phyloP scores from a whole-genome alignment of 352 stramenopile genomes.

The Phytophthora chlamydospora region DNA sequence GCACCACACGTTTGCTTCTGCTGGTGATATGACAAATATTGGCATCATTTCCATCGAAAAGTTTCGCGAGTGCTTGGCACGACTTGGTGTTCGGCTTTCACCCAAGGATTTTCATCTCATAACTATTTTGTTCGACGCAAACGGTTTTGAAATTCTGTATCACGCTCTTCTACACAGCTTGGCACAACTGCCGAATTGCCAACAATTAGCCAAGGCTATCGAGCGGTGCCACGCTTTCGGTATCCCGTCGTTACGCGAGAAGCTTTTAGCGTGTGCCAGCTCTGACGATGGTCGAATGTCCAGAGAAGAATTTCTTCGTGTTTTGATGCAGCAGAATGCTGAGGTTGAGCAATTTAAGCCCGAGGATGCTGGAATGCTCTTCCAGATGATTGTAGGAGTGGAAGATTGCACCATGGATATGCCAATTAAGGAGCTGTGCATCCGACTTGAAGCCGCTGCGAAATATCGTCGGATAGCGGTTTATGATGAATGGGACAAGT shows the following conservation, averaged over 20 bases:
- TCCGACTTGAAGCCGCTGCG: slow-evolving; percentile 39
- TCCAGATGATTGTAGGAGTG: slow-evolving; percentile 34
- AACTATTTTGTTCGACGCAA: slow-evolving; percentile 56
- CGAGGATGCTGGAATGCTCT: slow-evolving; percentile 44
- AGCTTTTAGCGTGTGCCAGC: slow-evolving; percentile 40
- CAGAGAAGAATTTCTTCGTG: slow-evolving; percentile 45
- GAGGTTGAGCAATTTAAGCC: slow-evolving; percentile 43
- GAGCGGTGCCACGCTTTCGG: slow-evolving; percentile 47
- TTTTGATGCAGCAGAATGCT: slow-evolving; percentile 38
- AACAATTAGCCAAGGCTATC: slow-evolving; percentile 34
- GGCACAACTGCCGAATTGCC: slow-evolving; percentile 28
- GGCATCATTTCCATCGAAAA: slow-evolving; percentile 49
- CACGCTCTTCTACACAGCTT: slow-evolving; percentile 50
- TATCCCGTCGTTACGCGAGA: slow-evolving; percentile 45
- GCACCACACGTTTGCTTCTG: slow-evolving; percentile 40
- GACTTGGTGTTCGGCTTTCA: slow-evolving; percentile 42
- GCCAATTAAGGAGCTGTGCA: slow-evolving; percentile 42
- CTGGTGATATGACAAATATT: slow-evolving; percentile 56
- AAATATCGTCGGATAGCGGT: slow-evolving; percentile 11
- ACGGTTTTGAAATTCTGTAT: slow-evolving; percentile 59
- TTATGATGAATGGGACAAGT: slow-evolving; percentile 42
- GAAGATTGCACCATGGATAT: slow-evolving; percentile 22
- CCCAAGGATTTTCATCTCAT: slow-evolving; percentile 52
- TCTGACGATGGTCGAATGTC: slow-evolving; percentile 48
- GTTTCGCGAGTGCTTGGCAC: slow-evolving; percentile 48